Conservation (phyloP, 2,329 filamentous ascomycete species). For the Aspergillus cejpii region DNA sequence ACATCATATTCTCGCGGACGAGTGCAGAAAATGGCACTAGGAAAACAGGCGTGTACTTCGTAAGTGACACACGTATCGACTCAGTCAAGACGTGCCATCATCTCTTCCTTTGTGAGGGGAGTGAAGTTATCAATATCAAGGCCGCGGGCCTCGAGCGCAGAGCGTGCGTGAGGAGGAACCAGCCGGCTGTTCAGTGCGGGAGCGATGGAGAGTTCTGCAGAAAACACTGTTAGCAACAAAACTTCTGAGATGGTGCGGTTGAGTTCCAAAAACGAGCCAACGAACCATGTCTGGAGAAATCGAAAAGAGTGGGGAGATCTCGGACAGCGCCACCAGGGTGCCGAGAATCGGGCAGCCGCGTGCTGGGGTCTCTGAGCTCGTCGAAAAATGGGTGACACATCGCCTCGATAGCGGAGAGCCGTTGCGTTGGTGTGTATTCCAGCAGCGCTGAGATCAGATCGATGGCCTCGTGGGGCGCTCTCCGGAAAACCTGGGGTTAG, state of each 20-base stretch:
- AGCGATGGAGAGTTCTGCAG: slow-evolving; percentile 86
- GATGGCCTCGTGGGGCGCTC: slow-evolving; percentile 86
- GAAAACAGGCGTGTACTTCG: slow-evolving; percentile 35
- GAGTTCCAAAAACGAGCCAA: slow-evolving; percentile 1
- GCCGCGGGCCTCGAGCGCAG: slow-evolving; percentile 65
- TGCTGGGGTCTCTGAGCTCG: slow-evolving; percentile 85
- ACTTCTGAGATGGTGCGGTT: neutral
- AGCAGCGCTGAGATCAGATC: slow-evolving; percentile 88
- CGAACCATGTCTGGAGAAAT: slow-evolving; percentile 80
- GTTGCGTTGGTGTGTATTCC: slow-evolving; percentile 96
- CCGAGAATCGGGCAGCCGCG: slow-evolving; percentile 86
- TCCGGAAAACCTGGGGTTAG: slow-evolving; percentile 70
- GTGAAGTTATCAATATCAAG: slow-evolving; percentile 92
- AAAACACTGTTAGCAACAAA: slow-evolving; percentile 13
- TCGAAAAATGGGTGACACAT: slow-evolving; percentile 99
- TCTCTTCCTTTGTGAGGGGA: slow-evolving; percentile 85
- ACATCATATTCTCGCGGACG: slow-evolving; percentile 27
- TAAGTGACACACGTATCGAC: slow-evolving; percentile 31
- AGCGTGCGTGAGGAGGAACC: slow-evolving; percentile 74
- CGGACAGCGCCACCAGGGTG: slow-evolving; percentile 72
- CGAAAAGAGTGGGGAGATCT: slow-evolving; percentile 81
- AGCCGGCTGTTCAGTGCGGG: slow-evolving; percentile 80
- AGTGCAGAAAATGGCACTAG: slow-evolving; percentile 31
- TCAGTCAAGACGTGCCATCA: slow-evolving; percentile 97
- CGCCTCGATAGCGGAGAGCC: slow-evolving; percentile 84